phyloP scores from a whole-genome alignment of 1,284 basidiomycete genomes.

The Earliella scabrosa region DNA sequence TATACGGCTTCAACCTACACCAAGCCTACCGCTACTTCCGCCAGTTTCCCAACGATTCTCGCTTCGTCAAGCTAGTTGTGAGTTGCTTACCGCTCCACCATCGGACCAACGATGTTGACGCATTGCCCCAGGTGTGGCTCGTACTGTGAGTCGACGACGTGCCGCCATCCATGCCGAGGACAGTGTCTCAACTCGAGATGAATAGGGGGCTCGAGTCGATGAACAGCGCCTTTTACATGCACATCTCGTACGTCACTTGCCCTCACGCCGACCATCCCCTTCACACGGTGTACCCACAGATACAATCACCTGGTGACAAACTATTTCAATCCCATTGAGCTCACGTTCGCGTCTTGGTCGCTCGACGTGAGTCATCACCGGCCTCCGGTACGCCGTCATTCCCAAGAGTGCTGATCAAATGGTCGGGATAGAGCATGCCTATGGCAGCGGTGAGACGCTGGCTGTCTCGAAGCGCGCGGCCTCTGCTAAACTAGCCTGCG shows the following conservation, averaged over 20 bases:
- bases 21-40: neutral
- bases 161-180: neutral
- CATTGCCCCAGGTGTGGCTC: neutral
- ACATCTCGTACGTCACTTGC: neutral
- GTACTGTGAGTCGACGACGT: neutral
- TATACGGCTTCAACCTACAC: neutral
- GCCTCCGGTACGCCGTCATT: neutral
- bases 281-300: neutral
- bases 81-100: neutral
- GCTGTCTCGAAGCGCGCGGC: neutral
- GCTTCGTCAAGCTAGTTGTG: neutral
- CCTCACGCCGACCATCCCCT: neutral
- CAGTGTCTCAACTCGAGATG: neutral
- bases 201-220: neutral
- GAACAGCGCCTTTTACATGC: neutral
- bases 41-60: neutral
- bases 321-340: neutral
- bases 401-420: neutral
- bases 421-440: neutral
- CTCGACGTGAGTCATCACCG: too few relatives aligned
- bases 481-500: neutral
- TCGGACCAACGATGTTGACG: neutral
- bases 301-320: conserved; percentile 1
- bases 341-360: neutral
- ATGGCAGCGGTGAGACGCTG: neutral